Evolutionary conservation across 2,329 filamentous ascomycete species (phyloP).

Genomic region (Fusarium acutatum): DNA sequence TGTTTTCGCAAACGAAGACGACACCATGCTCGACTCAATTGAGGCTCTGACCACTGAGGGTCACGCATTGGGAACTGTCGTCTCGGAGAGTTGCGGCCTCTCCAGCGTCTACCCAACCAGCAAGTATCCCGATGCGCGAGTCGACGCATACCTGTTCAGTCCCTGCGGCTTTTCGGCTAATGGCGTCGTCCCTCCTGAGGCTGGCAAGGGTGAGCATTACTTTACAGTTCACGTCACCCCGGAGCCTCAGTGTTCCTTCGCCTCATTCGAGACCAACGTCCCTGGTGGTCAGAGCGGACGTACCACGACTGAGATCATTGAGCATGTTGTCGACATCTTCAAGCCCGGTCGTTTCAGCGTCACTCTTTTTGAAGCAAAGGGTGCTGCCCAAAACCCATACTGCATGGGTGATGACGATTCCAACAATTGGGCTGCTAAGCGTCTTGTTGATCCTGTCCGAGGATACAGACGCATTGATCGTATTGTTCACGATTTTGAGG

Average conservation of each 20-base stretch:
- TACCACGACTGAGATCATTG: constrained; percentile 87
- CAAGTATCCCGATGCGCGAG: constrained; percentile 89
- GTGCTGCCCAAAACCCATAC: constrained; percentile 54
- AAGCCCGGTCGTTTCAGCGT: constrained; percentile 97
- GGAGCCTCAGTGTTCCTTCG: constrained; percentile 96
- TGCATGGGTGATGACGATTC: constrained; percentile 53
- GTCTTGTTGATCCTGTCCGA: constrained; percentile 77
- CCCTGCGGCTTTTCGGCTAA: constrained; percentile 98
- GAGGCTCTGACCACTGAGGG: constrained; percentile 90
- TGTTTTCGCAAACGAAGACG: constrained; percentile 76
- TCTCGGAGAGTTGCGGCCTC: constrained; percentile 89
- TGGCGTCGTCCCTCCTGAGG: constrained; percentile 83
- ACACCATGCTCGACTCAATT: constrained; percentile 64
- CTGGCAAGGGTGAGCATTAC: constrained; percentile 76
- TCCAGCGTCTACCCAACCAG: constrained; percentile 87
- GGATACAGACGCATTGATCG: constrained; percentile 92
- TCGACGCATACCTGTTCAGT: constrained; percentile 96
- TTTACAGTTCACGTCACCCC: constrained; percentile 99
- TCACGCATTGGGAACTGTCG: constrained; percentile 89
- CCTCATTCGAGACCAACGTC: constrained; percentile 98
- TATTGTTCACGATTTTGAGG: constrained; percentile 96
- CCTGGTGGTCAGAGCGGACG: constrained; percentile 87
- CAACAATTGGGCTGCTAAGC: constrained; percentile 52
- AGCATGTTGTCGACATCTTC: constrained; percentile 96
- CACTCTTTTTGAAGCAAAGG: constrained; percentile 93